Base-by-base conservation (phyloP, 805 yeast species). In the Cyberlindnera petersonii region DNA sequence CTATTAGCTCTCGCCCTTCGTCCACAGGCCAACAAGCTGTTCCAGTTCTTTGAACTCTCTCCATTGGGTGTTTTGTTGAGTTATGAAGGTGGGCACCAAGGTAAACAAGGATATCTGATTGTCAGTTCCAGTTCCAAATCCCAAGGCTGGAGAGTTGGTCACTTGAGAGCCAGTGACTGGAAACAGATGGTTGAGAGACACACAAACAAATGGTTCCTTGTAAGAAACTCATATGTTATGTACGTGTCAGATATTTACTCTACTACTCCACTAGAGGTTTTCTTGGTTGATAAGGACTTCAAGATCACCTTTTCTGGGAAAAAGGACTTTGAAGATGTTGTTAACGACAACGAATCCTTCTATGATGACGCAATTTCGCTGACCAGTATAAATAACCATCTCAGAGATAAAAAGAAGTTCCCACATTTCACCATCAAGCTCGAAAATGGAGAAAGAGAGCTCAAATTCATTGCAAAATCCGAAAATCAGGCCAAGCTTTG, bases 101-200 rank as follows among this genome's bases (percentile, higher is more conserved):
- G 98, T 1, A 93, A 88, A 52, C 96, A 93, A 61, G 99, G 98
- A 2, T 75, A 77, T 35, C 60, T 91, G 42, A 75, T 84, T 39
- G 76, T 89, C 33, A 78, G 88, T 16, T 82, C 96, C 1, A 78
- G 87, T 0, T 91, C 98, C 0, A 78, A 77, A 46, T 72, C 88
- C 1, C 95, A 87, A 58, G 98, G 98, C 3, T 93, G 98, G 98
- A 71, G 95, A 50, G 96, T 91, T 6, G 85, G 93, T 4, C 97
- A 91, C 56, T 77, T 87, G 61, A 78, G 75, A 45, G 77, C 86
- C 7, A 75, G 78, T 45, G 97, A 86, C 53, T 66, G 87, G 52
- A 75, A 77, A 49, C 88, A 86, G 26, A 87, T 93, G 96, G 83
- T 91, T 36, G 79, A 77, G 47, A 78, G 99, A 61, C 91, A 94